These are phyloP conservation scores for Plenodomus biglobosus DNA, from an alignment of 2,329 filamentous ascomycete genomes.

Conservation along the genomic window DNA sequence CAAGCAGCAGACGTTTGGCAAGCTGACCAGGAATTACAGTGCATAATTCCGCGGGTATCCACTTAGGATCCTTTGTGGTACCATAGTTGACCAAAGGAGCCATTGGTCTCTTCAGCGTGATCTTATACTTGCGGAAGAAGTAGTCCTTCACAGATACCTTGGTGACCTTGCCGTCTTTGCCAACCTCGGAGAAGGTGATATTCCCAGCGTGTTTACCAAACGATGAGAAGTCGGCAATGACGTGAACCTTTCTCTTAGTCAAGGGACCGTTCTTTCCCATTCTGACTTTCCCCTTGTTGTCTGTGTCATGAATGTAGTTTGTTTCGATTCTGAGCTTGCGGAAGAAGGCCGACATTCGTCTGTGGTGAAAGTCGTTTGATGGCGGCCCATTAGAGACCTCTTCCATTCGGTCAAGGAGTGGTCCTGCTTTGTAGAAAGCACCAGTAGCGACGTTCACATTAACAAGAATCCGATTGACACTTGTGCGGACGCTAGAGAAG, in stretches of 20 bases:
- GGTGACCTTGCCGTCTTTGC: conserved; percentile 13
- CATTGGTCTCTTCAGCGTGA: conserved; percentile 19
- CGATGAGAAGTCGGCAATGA: conserved; percentile 42
- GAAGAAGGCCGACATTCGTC: conserved; percentile 37
- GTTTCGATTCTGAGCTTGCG: conserved; percentile 44
- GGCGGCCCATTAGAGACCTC: conserved; percentile 17
- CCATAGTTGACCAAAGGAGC: conserved; percentile 38
- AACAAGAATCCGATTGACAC: conserved; percentile 59
- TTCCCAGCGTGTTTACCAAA: conserved; percentile 40
- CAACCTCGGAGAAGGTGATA: conserved; percentile 15
- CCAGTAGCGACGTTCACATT: conserved; percentile 65
- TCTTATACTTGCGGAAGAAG: conserved; percentile 25
- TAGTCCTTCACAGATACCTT: conserved; percentile 20
- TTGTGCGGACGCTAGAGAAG: conserved; percentile 62
- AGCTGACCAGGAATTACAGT: conserved; percentile 36
- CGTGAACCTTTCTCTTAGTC: conserved; percentile 40
- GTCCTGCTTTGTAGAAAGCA: conserved; percentile 58
- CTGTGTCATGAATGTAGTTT: conserved; percentile 43
- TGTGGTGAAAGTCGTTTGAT: conserved; percentile 5
- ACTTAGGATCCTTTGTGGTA: conserved; percentile 21
- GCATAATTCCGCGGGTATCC: conserved; percentile 40
- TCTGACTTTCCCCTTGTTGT: conserved; percentile 34
- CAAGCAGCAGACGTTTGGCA: conserved; percentile 27
- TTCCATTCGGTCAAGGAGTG: conserved; percentile 41
- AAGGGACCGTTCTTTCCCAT: conserved; percentile 14